Percentiles rank a stretch among this genome's conserved stretches.
Conservation (phyloP, 2,329 filamentous ascomycete species). For the Penicillium fuscoglaucum region DNA sequence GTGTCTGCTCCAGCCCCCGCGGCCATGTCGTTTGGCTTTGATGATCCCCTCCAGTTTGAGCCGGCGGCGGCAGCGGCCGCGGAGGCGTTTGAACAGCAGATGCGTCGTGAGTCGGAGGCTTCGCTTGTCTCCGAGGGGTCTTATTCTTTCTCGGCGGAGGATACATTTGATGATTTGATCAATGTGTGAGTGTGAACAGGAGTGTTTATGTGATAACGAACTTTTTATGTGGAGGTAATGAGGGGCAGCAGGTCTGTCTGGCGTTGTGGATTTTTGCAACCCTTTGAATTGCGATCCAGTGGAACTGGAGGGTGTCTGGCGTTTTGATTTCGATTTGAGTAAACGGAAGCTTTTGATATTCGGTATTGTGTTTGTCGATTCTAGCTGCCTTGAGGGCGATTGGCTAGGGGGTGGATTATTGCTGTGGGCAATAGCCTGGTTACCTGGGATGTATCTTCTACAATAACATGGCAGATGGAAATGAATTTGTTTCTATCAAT, state of each 20-base stretch:
- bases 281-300: slow-evolving; percentile 15
- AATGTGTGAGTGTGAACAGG: slow-evolving; percentile 26
- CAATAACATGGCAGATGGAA: slow-evolving; percentile 8
- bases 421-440: not conserved
- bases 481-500: slow-evolving; percentile 1
- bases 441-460: not conserved
- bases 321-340: slow-evolving; percentile 9
- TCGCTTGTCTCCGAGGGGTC: slow-evolving; percentile 32
- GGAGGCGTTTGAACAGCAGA: slow-evolving; percentile 30
- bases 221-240: slow-evolving; percentile 5
- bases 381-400: slow-evolving; percentile 1
- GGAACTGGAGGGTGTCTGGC: slow-evolving; percentile 20
- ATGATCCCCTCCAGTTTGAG: slow-evolving; percentile 34
- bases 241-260: slow-evolving; percentile 10
- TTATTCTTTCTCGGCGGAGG: slow-evolving; percentile 33
- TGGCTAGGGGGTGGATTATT: slow-evolving; percentile 2
- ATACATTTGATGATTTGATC: slow-evolving; percentile 37
- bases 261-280: slow-evolving; percentile 3
- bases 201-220: not conserved
- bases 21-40: slow-evolving; percentile 36
- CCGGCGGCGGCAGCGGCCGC: slow-evolving; percentile 17
- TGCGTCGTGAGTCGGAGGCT: slow-evolving; percentile 33
- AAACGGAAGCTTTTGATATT: not conserved
- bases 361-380: not conserved
- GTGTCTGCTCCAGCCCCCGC: not conserved